These are phyloP conservation scores for Cyathus striatus DNA, from an alignment of 768 basidiomycete species.

Conservation along the genomic window DNA sequence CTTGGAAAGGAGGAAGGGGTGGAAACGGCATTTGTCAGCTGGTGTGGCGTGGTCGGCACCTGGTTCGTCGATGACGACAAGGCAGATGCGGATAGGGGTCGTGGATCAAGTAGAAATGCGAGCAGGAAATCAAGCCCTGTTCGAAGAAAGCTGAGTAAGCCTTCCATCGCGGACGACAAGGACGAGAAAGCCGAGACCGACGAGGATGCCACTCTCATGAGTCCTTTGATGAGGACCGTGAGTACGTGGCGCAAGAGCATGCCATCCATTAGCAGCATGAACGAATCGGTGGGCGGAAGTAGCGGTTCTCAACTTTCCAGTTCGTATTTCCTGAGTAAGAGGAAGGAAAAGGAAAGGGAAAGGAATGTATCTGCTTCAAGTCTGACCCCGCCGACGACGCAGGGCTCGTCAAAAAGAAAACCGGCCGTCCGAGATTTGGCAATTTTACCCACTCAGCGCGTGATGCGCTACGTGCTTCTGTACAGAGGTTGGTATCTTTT, in stretches of 20 bases:
- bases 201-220: slow-evolving; percentile 4
- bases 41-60: slow-evolving; percentile 51
- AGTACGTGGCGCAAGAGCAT: slow-evolving; percentile 20
- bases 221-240: slow-evolving; percentile 7
- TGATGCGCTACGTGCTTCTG: slow-evolving; percentile 63
- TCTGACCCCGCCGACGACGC: background rate
- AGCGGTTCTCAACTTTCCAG: no score
- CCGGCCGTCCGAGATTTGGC: slow-evolving; percentile 53
- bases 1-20: slow-evolving; percentile 46
- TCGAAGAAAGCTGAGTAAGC: background rate
- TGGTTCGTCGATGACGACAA: slow-evolving; percentile 27
- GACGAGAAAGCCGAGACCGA: no score
- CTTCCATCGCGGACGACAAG: no score
- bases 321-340: slow-evolving; percentile 9
- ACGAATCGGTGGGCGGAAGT: slow-evolving; percentile 3
- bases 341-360: slow-evolving; percentile 4
- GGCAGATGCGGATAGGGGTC: background rate
- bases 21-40: slow-evolving; percentile 51
- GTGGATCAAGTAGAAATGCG: background rate
- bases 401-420: slow-evolving; percentile 8
- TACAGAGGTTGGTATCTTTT: slow-evolving; percentile 42
- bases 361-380: background rate
- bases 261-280: slow-evolving; percentile 8
- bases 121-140: background rate
- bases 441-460: slow-evolving; percentile 60